Percentiles rank a stretch among this genome's conserved stretches.
Conservation (phyloP, 2,329 filamentous ascomycete genomes). For the Epichloe glyceriae region DNA sequence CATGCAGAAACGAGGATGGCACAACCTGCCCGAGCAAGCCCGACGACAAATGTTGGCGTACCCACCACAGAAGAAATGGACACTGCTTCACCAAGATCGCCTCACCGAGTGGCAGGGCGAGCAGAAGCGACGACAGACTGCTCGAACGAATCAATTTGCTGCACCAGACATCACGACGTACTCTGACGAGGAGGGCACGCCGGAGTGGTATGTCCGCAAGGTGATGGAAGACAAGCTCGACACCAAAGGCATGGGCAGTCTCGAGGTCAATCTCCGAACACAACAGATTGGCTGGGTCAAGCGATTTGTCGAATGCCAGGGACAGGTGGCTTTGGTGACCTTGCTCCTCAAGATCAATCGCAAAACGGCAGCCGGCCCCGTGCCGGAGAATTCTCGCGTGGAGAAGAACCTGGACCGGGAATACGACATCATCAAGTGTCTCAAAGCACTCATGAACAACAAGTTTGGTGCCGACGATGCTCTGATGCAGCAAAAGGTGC, state of each 20-base stretch:
- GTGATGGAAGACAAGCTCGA: slow-evolving; percentile 94
- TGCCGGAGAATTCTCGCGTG: slow-evolving; percentile 40
- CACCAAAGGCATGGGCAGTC: slow-evolving; percentile 77
- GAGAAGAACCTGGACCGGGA: slow-evolving; percentile 82
- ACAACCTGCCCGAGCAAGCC: slow-evolving; percentile 90
- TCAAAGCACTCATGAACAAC: slow-evolving; percentile 98
- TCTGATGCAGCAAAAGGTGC: slow-evolving; percentile 75
- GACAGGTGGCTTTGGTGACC: slow-evolving; percentile 89
- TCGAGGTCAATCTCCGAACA: slow-evolving; percentile 88
- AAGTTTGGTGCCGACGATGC: slow-evolving; percentile 97
- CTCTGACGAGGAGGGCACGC: slow-evolving; percentile 87
- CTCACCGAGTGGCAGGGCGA: slow-evolving; percentile 90
- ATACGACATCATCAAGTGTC: slow-evolving; percentile 94
- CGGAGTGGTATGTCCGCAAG: slow-evolving; percentile 95
- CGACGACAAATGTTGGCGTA: slow-evolving; percentile 94
- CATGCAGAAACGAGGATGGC: slow-evolving; percentile 97
- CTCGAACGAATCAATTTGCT: slow-evolving; percentile 57
- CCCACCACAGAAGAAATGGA: slow-evolving; percentile 93
- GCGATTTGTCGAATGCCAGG: slow-evolving; percentile 92
- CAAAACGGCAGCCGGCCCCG: slow-evolving; percentile 62
- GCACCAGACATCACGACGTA: slow-evolving; percentile 58
- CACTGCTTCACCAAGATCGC: slow-evolving; percentile 85
- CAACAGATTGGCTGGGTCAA: slow-evolving; percentile 98
- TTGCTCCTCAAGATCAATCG: slow-evolving; percentile 89
- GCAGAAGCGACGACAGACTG: slow-evolving; percentile 71